Evolutionary conservation across 78 protist species (phyloP).

Genomic region (Dictyostelium capitatum): DNA sequence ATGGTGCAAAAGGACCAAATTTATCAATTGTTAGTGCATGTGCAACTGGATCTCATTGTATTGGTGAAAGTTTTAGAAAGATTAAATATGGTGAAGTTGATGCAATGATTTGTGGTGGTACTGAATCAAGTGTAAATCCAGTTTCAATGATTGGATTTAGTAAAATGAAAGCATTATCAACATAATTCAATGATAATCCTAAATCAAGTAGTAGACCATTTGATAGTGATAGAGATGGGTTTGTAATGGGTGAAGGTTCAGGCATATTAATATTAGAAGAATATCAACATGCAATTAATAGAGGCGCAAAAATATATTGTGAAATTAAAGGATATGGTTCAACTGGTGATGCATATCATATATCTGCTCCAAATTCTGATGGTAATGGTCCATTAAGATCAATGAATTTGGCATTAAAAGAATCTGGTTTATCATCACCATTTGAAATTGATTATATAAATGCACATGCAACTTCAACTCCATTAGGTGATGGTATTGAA

Average conservation of each 20-base stretch:
- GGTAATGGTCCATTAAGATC: slow-evolving; percentile 90
- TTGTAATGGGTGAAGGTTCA: slow-evolving; percentile 98
- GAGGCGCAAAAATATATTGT: slow-evolving; percentile 91
- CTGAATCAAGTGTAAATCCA: slow-evolving; percentile 93
- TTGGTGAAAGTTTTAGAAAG: slow-evolving; percentile 92
- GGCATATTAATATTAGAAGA: slow-evolving; percentile 89
- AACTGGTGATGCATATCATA: slow-evolving; percentile 93
- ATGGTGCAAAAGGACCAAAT: slow-evolving; percentile 92
- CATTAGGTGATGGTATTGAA: slow-evolving; percentile 92
- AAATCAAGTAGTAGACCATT: slow-evolving; percentile 92
- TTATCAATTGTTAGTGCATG: slow-evolving; percentile 95
- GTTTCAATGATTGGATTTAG: slow-evolving; percentile 93
- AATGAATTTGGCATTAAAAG: slow-evolving; percentile 88
- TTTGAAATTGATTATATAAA: slow-evolving; percentile 91
- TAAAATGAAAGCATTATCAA: slow-evolving; percentile 90
- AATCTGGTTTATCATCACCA: slow-evolving; percentile 14
- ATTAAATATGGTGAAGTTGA: slow-evolving; percentile 92
- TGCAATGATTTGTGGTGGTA: slow-evolving; percentile 95
- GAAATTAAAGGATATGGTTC: slow-evolving; percentile 86
- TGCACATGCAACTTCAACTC: slow-evolving; percentile 99
- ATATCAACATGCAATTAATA: slow-evolving; percentile 68
- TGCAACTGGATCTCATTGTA: slow-evolving; percentile 97
- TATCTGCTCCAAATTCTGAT: slow-evolving; percentile 89
- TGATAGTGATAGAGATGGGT: slow-evolving; percentile 92
- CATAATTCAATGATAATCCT: slow-evolving; percentile 90